Evolutionary conservation across 768 basidiomycete genomes (phyloP), one percentile per base, ranked within the genome.

Genomic region (Podaxis sp.): DNA sequence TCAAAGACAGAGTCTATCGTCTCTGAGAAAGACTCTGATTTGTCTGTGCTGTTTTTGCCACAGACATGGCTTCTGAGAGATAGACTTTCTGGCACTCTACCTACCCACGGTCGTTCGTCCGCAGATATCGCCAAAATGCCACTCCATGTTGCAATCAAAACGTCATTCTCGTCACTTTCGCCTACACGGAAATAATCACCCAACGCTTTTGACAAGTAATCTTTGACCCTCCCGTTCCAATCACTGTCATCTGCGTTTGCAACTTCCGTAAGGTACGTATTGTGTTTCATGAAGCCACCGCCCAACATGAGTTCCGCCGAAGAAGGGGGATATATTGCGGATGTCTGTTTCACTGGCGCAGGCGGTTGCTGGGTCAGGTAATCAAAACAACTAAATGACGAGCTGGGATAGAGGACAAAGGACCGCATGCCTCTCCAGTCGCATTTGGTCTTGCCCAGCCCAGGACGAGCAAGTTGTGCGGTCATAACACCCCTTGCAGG

Each of bases 81-180:
- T 10, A 89, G 71, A 24, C 66, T 72, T 20, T 65, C 65, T 0
- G 87, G 87, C 51, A 91, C 73, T 11, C 86, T 77, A 13, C 89
- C 90, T 40, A 90, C 87, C 90, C 90, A 91, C 3, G 89, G 89
- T 69, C 76, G 71, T 48, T 75, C 73, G 65, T 91, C 90, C 12
- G 80, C 80, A 0, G 89, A 90, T 2, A 84, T 64, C 2, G 84
- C 87, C 49, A 90, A 65, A 4, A 90, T 78, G 2, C 89, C 89
- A 50, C 84, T 83, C 89, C 89, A 91, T 2, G 78, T 67, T 4
- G 81, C 78, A 67, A 83, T 86, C 51, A 87, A 82, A 41, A 65
- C 64, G 13, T 62, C 65, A 56, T 70, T 68, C 49, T 63, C 65
- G 36, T 63, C 66, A 5, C 62, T 69, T 37, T 66, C 71, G 30